These are phyloP conservation scores for Yamadazyma tumulicola DNA, from an alignment of 805 yeast genomes.

Conservation along the genomic window DNA sequence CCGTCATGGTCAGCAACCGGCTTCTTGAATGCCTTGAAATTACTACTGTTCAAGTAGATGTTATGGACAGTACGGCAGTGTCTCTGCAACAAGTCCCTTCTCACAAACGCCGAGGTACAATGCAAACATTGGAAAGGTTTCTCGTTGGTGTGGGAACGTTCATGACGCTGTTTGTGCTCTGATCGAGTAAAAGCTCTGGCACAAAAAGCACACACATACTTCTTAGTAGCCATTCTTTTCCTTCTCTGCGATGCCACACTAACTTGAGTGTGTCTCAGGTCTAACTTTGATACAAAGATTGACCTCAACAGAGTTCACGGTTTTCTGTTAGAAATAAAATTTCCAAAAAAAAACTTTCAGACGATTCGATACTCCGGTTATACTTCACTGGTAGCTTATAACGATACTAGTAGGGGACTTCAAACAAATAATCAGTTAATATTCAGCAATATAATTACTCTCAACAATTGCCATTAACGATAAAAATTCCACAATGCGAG, in stretches of 20 bases:
- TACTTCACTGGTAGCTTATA: no score
- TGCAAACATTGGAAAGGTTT: slow-evolving; percentile 73
- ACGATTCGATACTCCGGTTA: no score
- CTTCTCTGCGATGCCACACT: no score
- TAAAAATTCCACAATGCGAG: no score
- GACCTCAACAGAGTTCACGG: no score
- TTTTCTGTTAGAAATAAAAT: no score
- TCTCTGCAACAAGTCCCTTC: slow-evolving; percentile 72
- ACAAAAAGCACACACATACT: slow-evolving; percentile 75
- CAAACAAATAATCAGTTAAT: no score
- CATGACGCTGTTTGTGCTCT: slow-evolving; percentile 76
- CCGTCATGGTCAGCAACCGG: neutral
- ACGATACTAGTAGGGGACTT: no score
- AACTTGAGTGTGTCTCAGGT: no score
- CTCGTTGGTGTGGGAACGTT: slow-evolving; percentile 75
- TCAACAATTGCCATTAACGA: slow-evolving; percentile 2
- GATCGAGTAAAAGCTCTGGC: slow-evolving; percentile 77
- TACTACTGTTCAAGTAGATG: slow-evolving; percentile 15
- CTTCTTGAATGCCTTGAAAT: slow-evolving; percentile 2
- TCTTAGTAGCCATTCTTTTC: slow-evolving; percentile 43
- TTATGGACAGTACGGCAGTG: slow-evolving; percentile 77
- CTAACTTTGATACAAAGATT: no score
- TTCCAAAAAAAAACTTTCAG: no score
- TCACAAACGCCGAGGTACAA: slow-evolving; percentile 69
- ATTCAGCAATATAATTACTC: slow-evolving; percentile 1